Evolutionary conservation across 2,329 filamentous ascomycete species (phyloP).

Genomic region (Penicillium digitatum): DNA sequence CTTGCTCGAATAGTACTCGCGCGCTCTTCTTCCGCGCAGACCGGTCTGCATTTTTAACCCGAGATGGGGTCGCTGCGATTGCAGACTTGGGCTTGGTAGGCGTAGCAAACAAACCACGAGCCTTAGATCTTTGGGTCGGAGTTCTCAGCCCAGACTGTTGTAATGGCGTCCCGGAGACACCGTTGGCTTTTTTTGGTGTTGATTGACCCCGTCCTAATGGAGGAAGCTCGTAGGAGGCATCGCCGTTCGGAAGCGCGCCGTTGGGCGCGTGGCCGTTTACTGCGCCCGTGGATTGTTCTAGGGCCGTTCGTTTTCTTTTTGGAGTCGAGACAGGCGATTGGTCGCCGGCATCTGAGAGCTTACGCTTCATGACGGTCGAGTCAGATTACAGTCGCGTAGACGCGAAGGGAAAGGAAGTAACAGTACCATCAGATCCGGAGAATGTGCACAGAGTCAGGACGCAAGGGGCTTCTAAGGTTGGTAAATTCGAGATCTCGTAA

Average conservation of each 20-base stretch:
- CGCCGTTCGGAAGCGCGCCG: slow-evolving; percentile 13
- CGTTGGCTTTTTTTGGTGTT: slow-evolving; percentile 33
- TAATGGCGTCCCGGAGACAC: slow-evolving; percentile 27
- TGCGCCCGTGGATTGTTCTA: slow-evolving; percentile 23
- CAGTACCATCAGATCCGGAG: slow-evolving; percentile 34
- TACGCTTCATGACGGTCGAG: slow-evolving; percentile 40
- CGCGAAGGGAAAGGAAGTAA: slow-evolving; percentile 22
- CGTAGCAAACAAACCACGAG: slow-evolving; percentile 40
- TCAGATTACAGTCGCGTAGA: slow-evolving; percentile 16
- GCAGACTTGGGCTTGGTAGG: slow-evolving; percentile 35
- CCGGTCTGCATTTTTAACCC: slow-evolving; percentile 69
- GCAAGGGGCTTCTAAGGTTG: slow-evolving; percentile 24
- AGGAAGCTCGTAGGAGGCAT: slow-evolving; percentile 24
- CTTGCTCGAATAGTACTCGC: slow-evolving; percentile 68
- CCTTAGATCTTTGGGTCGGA: slow-evolving; percentile 36
- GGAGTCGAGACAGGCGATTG: slow-evolving; percentile 37
- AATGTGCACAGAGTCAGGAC: slow-evolving; percentile 24
- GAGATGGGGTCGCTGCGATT: slow-evolving; percentile 54
- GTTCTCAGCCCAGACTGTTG: slow-evolving; percentile 38
- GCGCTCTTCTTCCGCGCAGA: slow-evolving; percentile 86
- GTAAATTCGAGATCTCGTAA: slow-evolving; percentile 5
- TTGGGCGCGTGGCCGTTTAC: slow-evolving; percentile 25
- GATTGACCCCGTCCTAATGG: slow-evolving; percentile 28
- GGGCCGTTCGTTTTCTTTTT: slow-evolving; percentile 35
- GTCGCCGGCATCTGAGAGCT: slow-evolving; percentile 37